phyloP scores from a whole-genome alignment of 768 basidiomycete species.

The Termitomyces sp. region DNA sequence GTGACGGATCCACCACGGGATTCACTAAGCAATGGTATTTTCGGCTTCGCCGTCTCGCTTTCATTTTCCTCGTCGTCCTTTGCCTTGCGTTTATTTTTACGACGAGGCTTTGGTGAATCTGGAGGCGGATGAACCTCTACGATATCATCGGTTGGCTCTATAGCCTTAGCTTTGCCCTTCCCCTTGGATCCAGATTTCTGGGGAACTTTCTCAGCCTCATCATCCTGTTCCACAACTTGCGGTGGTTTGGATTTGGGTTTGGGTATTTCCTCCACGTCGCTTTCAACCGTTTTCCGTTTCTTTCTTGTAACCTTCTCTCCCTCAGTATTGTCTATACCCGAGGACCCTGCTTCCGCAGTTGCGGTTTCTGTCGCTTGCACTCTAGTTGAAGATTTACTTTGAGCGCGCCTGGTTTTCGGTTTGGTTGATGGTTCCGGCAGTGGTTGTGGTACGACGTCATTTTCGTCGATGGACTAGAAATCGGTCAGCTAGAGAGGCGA shows the following conservation, averaged over 20 bases:
- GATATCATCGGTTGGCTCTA: constrained; percentile 18
- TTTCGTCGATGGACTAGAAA: constrained; percentile 2
- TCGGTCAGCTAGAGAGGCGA: not conserved
- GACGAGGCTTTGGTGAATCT: constrained; percentile 6
- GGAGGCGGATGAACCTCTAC: constrained; percentile 9
- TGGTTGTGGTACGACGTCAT: constrained; percentile 1
- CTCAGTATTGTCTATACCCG: not conserved
- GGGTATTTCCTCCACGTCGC: constrained; percentile 13
- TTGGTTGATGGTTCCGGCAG: constrained; percentile 6
- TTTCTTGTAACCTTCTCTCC: not conserved
- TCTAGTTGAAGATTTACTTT: constrained; percentile 1
- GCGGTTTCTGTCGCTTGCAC: not conserved
- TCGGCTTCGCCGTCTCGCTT: constrained; percentile 17
- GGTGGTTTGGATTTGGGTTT: constrained; percentile 12
- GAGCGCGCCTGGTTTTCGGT: constrained; percentile 3
- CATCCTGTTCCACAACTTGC: constrained; percentile 13
- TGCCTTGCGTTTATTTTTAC: constrained; percentile 25
- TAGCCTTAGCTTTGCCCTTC: constrained; percentile 24
- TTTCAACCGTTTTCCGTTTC: constrained; percentile 9
- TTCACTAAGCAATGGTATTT: constrained; percentile 7
- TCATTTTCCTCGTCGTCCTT: constrained; percentile 15
- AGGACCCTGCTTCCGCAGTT: constrained; percentile 10
- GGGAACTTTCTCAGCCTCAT: constrained; percentile 12
- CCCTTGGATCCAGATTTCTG: constrained; percentile 20
- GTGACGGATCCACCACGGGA: not conserved